Conservation (phyloP, 1,284 basidiomycete genomes). For the Apiotrichum domesticum region DNA sequence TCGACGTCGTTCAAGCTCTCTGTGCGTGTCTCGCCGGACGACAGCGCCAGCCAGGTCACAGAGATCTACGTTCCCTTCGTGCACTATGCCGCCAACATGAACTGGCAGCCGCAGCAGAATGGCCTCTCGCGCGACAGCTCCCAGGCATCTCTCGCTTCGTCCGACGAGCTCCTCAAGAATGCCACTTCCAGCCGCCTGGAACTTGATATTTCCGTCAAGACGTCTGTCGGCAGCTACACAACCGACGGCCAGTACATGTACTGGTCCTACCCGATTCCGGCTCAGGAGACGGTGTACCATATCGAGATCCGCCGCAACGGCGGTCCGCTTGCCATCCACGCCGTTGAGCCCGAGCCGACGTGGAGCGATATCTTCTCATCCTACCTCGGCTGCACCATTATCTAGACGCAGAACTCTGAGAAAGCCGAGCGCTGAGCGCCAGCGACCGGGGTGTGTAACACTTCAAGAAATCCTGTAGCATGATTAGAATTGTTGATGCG, state of each 20-base stretch:
- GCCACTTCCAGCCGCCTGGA: slow-evolving; percentile 10
- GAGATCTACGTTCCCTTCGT: slow-evolving; percentile 83
- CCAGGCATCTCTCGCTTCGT: slow-evolving; percentile 5
- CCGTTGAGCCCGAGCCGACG: neutral
- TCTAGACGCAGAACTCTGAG: too few relatives aligned
- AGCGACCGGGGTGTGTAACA: too few relatives aligned
- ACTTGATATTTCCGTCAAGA: slow-evolving; percentile 49
- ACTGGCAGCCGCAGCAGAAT: slow-evolving; percentile 3
- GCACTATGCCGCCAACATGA: slow-evolving; percentile 64
- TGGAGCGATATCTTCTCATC: slow-evolving; percentile 6
- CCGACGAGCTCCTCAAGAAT: slow-evolving; percentile 6
- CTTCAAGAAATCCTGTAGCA: too few relatives aligned
- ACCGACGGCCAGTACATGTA: slow-evolving; percentile 62
- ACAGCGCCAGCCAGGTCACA: slow-evolving; percentile 52
- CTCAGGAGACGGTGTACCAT: slow-evolving; percentile 53
- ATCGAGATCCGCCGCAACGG: slow-evolving; percentile 61
- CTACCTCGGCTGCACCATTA: neutral
- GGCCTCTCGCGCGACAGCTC: slow-evolving; percentile 9
- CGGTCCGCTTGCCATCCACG: slow-evolving; percentile 47
- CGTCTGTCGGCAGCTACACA: slow-evolving; percentile 63
- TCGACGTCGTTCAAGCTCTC: slow-evolving; percentile 63
- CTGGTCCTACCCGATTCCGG: slow-evolving; percentile 79
- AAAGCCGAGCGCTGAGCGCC: too few relatives aligned
- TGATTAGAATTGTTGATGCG: too few relatives aligned
- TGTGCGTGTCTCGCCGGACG: slow-evolving; percentile 56